Evolutionary conservation across 2,329 filamentous ascomycete genomes (phyloP).

Genomic region (Bipolaris oryzae): DNA sequence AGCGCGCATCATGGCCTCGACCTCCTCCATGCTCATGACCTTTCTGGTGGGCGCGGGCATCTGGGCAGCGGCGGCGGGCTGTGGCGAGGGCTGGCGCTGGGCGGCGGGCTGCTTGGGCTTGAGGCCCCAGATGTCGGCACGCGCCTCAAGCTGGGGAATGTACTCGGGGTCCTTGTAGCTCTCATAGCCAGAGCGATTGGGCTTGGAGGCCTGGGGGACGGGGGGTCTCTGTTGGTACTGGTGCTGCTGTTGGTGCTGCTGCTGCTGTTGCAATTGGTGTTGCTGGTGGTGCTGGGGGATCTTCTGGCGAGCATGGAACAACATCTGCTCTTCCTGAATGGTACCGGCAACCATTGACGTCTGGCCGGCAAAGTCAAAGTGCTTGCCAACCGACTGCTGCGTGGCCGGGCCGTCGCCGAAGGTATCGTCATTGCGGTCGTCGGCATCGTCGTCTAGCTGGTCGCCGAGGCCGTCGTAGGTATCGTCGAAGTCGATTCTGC

Average conservation of each 20-base stretch:
- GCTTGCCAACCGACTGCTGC: slow-evolving; percentile 72
- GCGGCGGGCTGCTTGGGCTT: slow-evolving; percentile 63
- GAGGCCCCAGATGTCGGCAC: slow-evolving; percentile 90
- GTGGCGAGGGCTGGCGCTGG: slow-evolving; percentile 35
- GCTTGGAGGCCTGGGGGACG: slow-evolving; percentile 58
- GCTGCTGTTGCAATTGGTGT: slow-evolving; percentile 34
- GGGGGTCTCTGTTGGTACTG: slow-evolving; percentile 47
- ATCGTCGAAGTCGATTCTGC: slow-evolving; percentile 88
- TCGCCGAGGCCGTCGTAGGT: slow-evolving; percentile 96
- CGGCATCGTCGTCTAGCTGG: slow-evolving; percentile 86
- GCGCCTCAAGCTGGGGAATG: slow-evolving; percentile 87
- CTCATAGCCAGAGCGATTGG: slow-evolving; percentile 83
- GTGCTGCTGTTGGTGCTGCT: slow-evolving; percentile 9
- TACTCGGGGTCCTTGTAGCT: slow-evolving; percentile 85
- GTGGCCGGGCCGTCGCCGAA: slow-evolving; percentile 65
- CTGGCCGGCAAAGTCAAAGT: slow-evolving; percentile 96
- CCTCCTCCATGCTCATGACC: slow-evolving; percentile 95
- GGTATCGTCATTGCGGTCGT: slow-evolving; percentile 96
- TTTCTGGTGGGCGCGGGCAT: slow-evolving; percentile 60
- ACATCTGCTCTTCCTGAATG: slow-evolving; percentile 88
- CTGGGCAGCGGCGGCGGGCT: slow-evolving; percentile 23
- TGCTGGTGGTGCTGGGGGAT: slow-evolving; percentile 48
- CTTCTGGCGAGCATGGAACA: slow-evolving; percentile 75
- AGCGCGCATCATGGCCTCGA: slow-evolving; percentile 87
- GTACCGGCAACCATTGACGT: slow-evolving; percentile 86